Conservation (phyloP, 768 basidiomycete genomes). For the Lactarius hatsudake region DNA sequence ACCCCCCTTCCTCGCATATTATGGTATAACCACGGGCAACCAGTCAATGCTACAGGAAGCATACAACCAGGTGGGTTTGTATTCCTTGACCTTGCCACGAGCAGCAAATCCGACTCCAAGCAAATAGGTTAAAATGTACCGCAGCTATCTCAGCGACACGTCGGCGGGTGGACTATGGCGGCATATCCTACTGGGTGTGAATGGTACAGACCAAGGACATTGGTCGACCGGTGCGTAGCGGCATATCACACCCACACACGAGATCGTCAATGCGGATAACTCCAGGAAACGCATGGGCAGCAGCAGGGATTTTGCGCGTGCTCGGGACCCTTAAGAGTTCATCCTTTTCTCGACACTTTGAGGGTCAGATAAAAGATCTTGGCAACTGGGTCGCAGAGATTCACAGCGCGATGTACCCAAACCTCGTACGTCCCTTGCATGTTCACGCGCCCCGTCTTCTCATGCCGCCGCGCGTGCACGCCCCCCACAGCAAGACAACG, state of each 20-base stretch:
- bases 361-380: constrained; percentile 55
- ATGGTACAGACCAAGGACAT: constrained; percentile 58
- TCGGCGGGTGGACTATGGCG: constrained; percentile 61
- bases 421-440: constrained; percentile 45
- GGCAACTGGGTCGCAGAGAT: constrained; percentile 68
- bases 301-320: constrained; percentile 83
- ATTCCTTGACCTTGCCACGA: neutral
- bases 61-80: constrained; percentile 49
- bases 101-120: neutral
- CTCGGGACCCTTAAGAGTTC: constrained; percentile 69
- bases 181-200: constrained; percentile 62
- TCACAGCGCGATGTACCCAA: constrained; percentile 62
- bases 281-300: constrained; percentile 85
- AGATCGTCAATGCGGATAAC: neutral
- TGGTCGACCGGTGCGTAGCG: constrained; percentile 69
- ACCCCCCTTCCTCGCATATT: constrained; percentile 84
- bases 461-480: neutral
- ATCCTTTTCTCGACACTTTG: constrained; percentile 47
- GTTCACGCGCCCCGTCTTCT: constrained; percentile 6
- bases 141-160: constrained; percentile 56
- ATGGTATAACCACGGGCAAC: constrained; percentile 62
- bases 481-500: constrained; percentile 40
- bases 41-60: constrained; percentile 57
- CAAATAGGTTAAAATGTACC: constrained; percentile 56
- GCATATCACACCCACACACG: neutral